Base-by-base conservation (phyloP, 2,329 filamentous ascomycete species). In the Aspergillus versicolor region DNA sequence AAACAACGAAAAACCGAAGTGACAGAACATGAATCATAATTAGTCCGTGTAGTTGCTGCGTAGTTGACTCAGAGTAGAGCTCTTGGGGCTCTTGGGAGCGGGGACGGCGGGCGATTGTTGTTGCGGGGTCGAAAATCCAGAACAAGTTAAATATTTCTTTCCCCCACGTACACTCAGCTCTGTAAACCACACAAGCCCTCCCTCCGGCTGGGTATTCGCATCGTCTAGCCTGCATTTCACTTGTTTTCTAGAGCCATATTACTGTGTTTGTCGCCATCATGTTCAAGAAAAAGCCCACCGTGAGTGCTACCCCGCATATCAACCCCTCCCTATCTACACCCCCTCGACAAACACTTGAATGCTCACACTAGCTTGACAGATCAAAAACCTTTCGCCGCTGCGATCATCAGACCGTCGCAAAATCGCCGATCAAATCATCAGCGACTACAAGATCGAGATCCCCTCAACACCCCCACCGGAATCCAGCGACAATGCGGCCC, bases 351-450 rank as follows among this genome's bases (percentile, higher is more conserved):
- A 21, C 21, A 21, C 21, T n/a, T 42, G n/a, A 45, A 45, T 7
- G 13, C 52, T 55, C 21, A 55, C 17, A 8, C 34, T 30, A 34
- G 22, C 17, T 34, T 19, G 5, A 30, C 22, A 86, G 80, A 83
- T 89, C 76, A 89, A 89, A 75, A 84, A 86, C 17, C 77, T 87
- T 12, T 80, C 86, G 4, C 85, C 87, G 41, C 74, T 89, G 52
- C 82, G 87, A 54, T 88, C 86, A 5, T 88, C 86, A 2, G 87
- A 89, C 65, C 81, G 87, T 58, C 80, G 87, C 57, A 86, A 84
- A 64, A 83, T 86, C 37, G 86, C 86, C 49, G 85, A 88, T 65
- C 81, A 86, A 63, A 87, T 89, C 64, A 88, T 89, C 66, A 72
- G 79, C 61, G 82, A 86, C 64, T 87, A 86, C 66, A 73, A 77